A percentile compares a stretch with the other conserved stretches of the same genome.
phyloP scores from a whole-genome alignment of 345 rosid species.

The Rhodamnia rubescens region DNA sequence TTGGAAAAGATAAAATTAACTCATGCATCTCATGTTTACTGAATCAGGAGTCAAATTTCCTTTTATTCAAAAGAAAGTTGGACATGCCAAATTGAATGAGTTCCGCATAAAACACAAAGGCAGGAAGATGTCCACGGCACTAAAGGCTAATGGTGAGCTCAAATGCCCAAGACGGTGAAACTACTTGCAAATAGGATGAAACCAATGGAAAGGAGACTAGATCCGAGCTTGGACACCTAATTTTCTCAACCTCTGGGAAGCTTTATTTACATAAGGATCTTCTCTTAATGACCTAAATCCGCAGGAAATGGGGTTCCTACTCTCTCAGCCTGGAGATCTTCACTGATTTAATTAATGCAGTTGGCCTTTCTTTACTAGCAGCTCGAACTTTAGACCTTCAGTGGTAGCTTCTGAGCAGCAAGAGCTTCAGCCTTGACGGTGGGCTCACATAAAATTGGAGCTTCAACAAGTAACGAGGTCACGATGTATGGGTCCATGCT shows the following conservation, averaged over 20 bases:
- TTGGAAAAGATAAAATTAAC: not conserved
- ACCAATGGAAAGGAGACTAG: not conserved
- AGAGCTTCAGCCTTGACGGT: constrained; percentile 77
- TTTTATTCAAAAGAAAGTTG: not conserved
- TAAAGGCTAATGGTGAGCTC: not conserved
- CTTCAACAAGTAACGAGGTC: constrained; percentile 67
- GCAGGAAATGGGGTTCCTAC: not conserved
- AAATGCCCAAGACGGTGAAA: not conserved
- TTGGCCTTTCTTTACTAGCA: not conserved
- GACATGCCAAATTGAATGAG: not conserved
- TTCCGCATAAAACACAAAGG: not conserved
- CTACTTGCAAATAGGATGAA: not conserved
- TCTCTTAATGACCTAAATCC: not conserved
- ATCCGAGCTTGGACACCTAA: constrained; percentile 1
- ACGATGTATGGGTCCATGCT: constrained; percentile 94
- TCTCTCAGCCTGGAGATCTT: not conserved
- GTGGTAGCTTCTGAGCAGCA: constrained; percentile 73
- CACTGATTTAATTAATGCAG: not conserved
- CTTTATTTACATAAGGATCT: constrained; percentile 2
- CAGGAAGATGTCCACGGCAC: not conserved
- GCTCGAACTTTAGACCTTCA: constrained; percentile 33
- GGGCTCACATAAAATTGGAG: constrained; percentile 78
- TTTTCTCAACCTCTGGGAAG: not conserved
- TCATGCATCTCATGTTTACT: not conserved
- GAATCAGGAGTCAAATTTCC: not conserved